Base-by-base conservation (phyloP, 2,329 filamentous ascomycete genomes). In the Rhynchosporium secalis region DNA sequence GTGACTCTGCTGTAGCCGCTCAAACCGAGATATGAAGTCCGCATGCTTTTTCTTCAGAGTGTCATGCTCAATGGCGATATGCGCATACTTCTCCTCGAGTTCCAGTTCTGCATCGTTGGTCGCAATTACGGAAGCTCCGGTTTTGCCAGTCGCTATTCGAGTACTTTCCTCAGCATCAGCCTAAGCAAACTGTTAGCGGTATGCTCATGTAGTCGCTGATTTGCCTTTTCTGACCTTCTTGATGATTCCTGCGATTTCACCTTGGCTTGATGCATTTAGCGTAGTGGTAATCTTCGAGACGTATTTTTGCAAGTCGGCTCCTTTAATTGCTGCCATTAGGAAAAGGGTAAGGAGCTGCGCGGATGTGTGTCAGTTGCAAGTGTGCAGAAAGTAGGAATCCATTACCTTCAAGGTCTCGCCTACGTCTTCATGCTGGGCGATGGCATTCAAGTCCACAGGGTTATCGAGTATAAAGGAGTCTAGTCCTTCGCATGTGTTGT, bases 301-400 rank as follows among this genome's bases (percentile, higher is more conserved):
- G 70, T 86, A 86, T 69, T 77, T 77, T 40, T 79, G 78, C 61
- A 80, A 80, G 59, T 84, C 81, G 31, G 83, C 81, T 12, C 85
- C 86, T 71, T 82, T 80, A 65, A 86, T 82, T 31, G 84, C 84
- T n/a, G 81, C 81, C 62, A 86, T 81, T 28, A 89, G 78, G 72
- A 89, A 81, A 60, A 89, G 78, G 62, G 85, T 84, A 47, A 89
- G 77, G 56, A 89, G 78, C 78, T 88, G 20, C 20, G 20, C 20
- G 78, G 28, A 62, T n/a, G 38, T n/a, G 60, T 62, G 65, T 74
- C 56, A 73, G 66, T 67, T 40, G 38, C n/a, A 46, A 36, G 43
- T 15, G 36, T 62, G 51, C 20, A 26, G 8, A 28, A 1, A 38
- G 12, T 8, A 46, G 26, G 12, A 8, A 3, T 33, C 12, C 46